Evolutionary conservation across 2,329 filamentous ascomycete genomes (phyloP), one percentile per base, ranked within the genome.

Genomic region (Pseudocercospora musae): DNA sequence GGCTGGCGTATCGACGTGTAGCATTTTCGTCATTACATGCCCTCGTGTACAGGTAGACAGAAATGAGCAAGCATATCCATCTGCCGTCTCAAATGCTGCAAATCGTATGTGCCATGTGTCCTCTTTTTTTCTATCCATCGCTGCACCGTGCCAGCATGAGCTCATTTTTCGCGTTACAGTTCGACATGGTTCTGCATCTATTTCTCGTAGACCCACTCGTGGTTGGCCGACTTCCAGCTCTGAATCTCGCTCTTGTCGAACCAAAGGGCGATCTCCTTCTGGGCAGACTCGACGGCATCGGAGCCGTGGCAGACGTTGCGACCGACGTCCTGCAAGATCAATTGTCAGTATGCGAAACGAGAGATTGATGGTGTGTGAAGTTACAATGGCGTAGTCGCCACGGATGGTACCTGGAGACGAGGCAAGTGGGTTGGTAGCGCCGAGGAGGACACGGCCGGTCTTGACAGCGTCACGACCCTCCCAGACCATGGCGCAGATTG

Each of bases 221-320:
- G 86, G 83, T 91, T 86, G 78, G 90, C 84, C 72, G 84, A 84
- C 87, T 95, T 94, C 87, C 90, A 98, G 82, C 78, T 85, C 81
- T 92, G 81, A 76, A 96, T 78, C 81, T 98, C 95, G 73, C 87
- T 88, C 72, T 90, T 84, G 82, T 90, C 88, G 90, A 99, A 99
- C 95, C 95, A 99, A 78, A 98, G 89, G 76, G 89, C 89, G 79
- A 99, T 99, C 87, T 99, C 95, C 91, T 98, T 97, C 90, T 98
- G 87, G 82, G 95, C 95, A 85, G 87, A 96, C 88, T 99, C 95
- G 82, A 99, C 94, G 79, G 86, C 88, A 87, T 99, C 95, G 81
- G 92, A 97, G 79, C 95, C 95, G 89, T 99, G 95, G 91, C 94
- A 98, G 84, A 98, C 92, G 86, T 99, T 99, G 81, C 94, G 92